Evolutionary conservation across 768 basidiomycete species (phyloP).

Genomic region (Mycena albidolilacea): DNA sequence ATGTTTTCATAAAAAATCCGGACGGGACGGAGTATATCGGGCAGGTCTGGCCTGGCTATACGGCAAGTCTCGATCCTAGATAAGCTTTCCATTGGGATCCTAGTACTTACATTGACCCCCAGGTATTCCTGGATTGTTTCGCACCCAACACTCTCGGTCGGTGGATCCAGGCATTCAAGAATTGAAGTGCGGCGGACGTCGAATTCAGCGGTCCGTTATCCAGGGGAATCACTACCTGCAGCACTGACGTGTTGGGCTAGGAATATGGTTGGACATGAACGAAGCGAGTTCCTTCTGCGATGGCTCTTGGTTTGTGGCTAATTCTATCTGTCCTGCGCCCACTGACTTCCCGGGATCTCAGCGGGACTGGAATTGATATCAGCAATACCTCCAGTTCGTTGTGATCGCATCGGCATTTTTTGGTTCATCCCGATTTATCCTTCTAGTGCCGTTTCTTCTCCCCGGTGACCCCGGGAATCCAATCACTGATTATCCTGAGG

Average conservation of each 20-base stretch:
- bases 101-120: too few species aligned
- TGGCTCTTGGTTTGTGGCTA: conserved; percentile 62
- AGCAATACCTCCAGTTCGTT: too few species aligned
- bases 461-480: too few species aligned
- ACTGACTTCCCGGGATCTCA: too few species aligned
- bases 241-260: conserved; percentile 36
- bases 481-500: too few species aligned
- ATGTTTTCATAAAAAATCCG: conserved; percentile 81
- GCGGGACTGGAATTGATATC: too few species aligned
- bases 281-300: conserved; percentile 75
- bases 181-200: conserved; percentile 67
- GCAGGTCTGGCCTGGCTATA: conserved; percentile 85
- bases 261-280: conserved; percentile 82
- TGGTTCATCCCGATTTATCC: too few species aligned
- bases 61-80: conserved; percentile 46
- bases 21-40: conserved; percentile 82
- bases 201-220: conserved; percentile 51
- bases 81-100: too few species aligned
- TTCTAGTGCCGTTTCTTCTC: too few species aligned
- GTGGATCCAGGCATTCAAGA: conserved; percentile 74
- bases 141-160: conserved; percentile 63
- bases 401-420: too few species aligned
- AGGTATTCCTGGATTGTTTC: conserved; percentile 78
- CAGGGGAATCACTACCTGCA: too few species aligned
- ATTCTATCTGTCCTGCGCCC: too few species aligned